Conservation (phyloP, 2,329 filamentous ascomycete genomes). For the Mycosphaerella arachidis region DNA sequence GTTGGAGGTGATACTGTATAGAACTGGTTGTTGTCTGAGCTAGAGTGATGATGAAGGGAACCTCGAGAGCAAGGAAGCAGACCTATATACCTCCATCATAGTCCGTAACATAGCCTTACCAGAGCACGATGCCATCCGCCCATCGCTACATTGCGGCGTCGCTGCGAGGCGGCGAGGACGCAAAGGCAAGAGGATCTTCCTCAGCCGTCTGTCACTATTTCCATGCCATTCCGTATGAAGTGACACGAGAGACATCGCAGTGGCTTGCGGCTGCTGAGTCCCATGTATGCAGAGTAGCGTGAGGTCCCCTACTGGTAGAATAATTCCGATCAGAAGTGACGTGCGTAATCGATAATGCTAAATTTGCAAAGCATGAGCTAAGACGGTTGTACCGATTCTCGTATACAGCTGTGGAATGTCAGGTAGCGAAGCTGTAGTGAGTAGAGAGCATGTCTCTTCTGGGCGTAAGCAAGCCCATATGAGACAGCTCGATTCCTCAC, state of each 20-base stretch:
- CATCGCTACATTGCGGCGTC: not conserved
- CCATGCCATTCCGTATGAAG: not conserved
- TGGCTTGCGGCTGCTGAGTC: not conserved
- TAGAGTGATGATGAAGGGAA: not conserved
- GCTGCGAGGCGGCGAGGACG: not conserved
- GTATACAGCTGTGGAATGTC: not conserved
- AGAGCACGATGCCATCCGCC: not conserved
- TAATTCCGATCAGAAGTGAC: not conserved
- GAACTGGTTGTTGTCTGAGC: not conserved
- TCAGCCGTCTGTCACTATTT: not conserved
- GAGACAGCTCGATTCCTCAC: not conserved
- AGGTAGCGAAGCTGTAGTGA: not conserved
- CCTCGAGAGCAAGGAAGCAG: not conserved
- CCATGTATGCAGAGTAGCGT: not conserved
- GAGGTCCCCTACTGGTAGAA: not conserved
- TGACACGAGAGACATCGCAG: not conserved
- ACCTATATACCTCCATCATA: not conserved
- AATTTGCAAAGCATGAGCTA: not conserved
- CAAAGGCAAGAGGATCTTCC: not conserved
- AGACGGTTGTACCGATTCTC: not conserved
- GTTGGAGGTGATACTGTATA: not conserved
- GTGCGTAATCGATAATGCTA: not conserved
- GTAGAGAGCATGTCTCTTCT: not conserved
- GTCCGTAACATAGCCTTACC: not conserved
- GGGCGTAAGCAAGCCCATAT: not conserved